phyloP scores from a whole-genome alignment of 2,329 filamentous ascomycete genomes.

The Fusarium phyllophilum region DNA sequence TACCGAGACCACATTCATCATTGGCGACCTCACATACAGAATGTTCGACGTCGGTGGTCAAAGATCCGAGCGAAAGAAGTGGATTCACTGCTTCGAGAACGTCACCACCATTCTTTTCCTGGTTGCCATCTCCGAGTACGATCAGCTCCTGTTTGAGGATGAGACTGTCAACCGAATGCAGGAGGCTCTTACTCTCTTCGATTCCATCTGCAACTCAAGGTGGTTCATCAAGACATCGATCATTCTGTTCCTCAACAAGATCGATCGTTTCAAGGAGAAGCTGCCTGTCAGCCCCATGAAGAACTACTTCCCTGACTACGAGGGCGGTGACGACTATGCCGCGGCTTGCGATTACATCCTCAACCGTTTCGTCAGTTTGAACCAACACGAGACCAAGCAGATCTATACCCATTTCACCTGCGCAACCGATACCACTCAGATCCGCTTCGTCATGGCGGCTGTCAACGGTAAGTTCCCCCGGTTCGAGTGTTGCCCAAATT shows the following conservation, averaged over 20 bases:
- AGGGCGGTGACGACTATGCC: constrained; percentile 94
- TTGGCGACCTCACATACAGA: constrained; percentile 91
- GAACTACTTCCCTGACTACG: constrained; percentile 90
- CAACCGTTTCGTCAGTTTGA: constrained; percentile 97
- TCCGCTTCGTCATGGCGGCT: constrained; percentile 99
- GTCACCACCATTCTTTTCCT: constrained; percentile 97
- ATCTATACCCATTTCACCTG: constrained; percentile 99
- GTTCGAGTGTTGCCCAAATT: neutral
- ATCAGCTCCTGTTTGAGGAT: constrained; percentile 94
- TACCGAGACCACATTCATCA: constrained; percentile 95
- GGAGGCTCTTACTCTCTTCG: constrained; percentile 85
- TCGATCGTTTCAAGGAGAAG: constrained; percentile 90
- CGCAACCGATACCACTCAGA: constrained; percentile 98
- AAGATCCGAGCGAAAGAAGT: constrained; percentile 97
- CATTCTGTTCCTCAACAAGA: constrained; percentile 91
- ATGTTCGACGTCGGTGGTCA: constrained; percentile 99
- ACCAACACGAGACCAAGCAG: constrained; percentile 99
- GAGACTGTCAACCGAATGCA: constrained; percentile 97
- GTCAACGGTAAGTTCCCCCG: constrained; percentile 81
- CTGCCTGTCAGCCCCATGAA: constrained; percentile 84
- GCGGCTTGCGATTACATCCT: constrained; percentile 98
- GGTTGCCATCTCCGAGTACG: constrained; percentile 96
- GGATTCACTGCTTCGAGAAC: constrained; percentile 99
- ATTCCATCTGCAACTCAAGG: constrained; percentile 87
- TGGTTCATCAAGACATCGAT: constrained; percentile 94